Base-by-base conservation (phyloP, 176 grass and related monocot genomes). In the Luzula sylvatica region DNA sequence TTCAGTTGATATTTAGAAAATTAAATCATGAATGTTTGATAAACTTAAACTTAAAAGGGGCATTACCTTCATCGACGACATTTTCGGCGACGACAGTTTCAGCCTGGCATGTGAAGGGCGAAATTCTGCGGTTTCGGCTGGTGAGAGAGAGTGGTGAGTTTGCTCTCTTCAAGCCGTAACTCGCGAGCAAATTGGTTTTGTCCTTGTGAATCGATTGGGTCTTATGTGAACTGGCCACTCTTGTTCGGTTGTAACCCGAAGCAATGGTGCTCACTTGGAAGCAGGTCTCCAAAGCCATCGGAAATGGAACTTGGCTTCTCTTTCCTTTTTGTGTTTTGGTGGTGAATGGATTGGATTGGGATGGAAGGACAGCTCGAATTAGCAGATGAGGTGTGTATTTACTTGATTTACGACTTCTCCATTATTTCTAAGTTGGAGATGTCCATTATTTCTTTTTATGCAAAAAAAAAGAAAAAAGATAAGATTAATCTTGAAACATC, bases 251-350 rank as follows among this genome's bases (percentile, higher is more conserved):
- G 26, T 41, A 60, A n/a, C 53, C 35, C 11, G 72, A n/a, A 30
- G 62, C 64, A 75, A 68, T 68, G 61, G 72, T 61, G 46, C 63
- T 75, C 64, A 75, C 44, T 61, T 68, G 72, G 45, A 94, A 87
- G 79, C 79, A 94, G 43, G 83, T 80, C 56, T 87, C 79, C 35
- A 87, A 38, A 40, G 83, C 83, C 88, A 94, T 94, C 20, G 11
- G 16, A 46, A 40, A 35, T 35, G 30, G 9, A 35, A 35, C 30
- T 35, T 35, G 7, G 39, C 30, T 44, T 55, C n/a, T 46, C 38
- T 39, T 41, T 35, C 29, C 19, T 38, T 38, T 46, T 50, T 23
- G 6, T 2, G 11, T 60, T 60, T 23, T 71, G 4, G 38, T 50
- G 69, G 30, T 39, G 26, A 38, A 20, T 52, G 3, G 22, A 55